Base-by-base conservation (phyloP, 1,284 basidiomycete species). In the Tranzscheliella williamsii region DNA sequence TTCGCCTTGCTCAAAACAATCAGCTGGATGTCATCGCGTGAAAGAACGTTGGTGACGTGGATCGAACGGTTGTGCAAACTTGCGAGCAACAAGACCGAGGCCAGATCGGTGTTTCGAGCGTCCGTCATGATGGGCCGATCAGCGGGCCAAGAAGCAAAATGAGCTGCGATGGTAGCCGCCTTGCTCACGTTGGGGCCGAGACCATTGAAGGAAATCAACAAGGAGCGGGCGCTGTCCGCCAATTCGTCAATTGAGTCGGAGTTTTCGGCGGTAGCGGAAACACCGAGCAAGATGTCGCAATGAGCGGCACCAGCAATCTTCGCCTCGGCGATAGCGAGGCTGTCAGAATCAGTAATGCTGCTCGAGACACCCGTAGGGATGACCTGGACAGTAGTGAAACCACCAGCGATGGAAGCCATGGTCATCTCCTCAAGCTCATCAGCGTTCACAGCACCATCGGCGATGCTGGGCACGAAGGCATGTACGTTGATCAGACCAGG, bases 1-100 rank as follows among this genome's bases (percentile, higher is more conserved):
- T 94, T 95, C 44, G 88, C 87, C 81, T 98, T 99, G 83, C 90
- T 91, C 40, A 99, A 83, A 5, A 88, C 87, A 76, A 99, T 97
- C 51, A 99, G 81, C 30, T 88, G 82, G 45, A 99, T 83, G 78
- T 98, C 95, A 55, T 93, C 92, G 68, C 85, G 84, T 56, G 84
- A 87, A 63, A 87, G 86, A 27, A 98, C 90, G 70, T 94, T 89
- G n/a, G 91, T 92, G 58, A 98, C 85, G 79, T 99, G 94, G 24
- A 98, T 85, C 70, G 85, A 87, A 57, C 93, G 87, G 75, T 84
- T 87, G 79, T 98, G 88, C 42, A 98, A 84, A 72, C 90, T 94
- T 13, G 94, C 93, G 36, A 98, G 82, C 22, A 99, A 83, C 24
- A 99, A 84, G 37, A 97, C 85, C 1, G 93, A 96, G 2, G 95